Evolutionary conservation across 2,329 filamentous ascomycete genomes (phyloP), one percentile per base, ranked within the genome.

Genomic region (Tolypocladium guangdongense): DNA sequence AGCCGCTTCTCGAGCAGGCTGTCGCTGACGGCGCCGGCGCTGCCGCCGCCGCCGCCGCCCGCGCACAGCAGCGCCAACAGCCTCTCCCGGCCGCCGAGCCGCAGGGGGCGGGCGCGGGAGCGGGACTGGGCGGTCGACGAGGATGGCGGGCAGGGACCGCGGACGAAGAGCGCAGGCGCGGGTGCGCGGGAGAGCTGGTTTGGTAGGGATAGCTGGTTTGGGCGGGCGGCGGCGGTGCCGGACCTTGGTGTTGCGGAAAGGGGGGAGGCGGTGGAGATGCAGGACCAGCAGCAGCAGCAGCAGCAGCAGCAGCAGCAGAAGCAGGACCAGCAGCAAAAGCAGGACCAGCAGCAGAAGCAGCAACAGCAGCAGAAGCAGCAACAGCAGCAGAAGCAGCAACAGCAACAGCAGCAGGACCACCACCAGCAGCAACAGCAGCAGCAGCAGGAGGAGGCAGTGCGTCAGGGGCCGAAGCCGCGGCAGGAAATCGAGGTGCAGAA

Each of bases 141-240:
- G 57, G 75, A 80, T 50, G 71, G 69, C 52, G 64, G 76, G n/a
- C 75, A 78, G 54, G 75, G 76, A 5, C 75, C 75, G 11, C 68
- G 65, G 57, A 61, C 76, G 49, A 67, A 60, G 38, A 68, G 63
- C n/a, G n/a, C n/a, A 55, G 59, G 49, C 46, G 53, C 52, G 53
- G 60, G 61, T 46, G 58, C 64, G 27, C 27, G 27, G 22, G 43
- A 46, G 7, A 46, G 24, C 43, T 46, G 43, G 43, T 48, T 52
- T 20, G 59, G 59, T 30, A 62, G 65, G 20, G 67, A 71, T 45
- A 67, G 66, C 49, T 69, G 68, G 66, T 49, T 68, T 11, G 60
- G 64, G 12, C 59, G 62, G 52, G 58, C 60, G 43, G 69, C 72
- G 0, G 73, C 72, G 4, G 55, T 74, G 54, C 71, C 73, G 14